Base-by-base conservation (phyloP, 1,284 basidiomycete genomes). In the Melampsora medusae region DNA sequence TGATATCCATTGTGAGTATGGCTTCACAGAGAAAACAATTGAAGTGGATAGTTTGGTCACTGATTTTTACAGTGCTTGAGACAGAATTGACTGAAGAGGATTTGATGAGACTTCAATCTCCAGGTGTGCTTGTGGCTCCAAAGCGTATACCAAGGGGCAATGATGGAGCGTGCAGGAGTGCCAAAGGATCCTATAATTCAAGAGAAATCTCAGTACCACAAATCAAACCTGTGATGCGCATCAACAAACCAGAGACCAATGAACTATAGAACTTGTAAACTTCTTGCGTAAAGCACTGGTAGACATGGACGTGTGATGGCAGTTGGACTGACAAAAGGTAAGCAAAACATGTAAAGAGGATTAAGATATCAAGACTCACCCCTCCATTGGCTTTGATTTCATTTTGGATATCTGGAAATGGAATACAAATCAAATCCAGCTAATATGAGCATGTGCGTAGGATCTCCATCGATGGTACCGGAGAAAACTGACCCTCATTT, bases 21-120 rank as follows among this genome's bases (percentile, higher is more conserved):
- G 97, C 97, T 83, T 99, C 97, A 0, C 92, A 91, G 86, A 98
- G 90, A 84, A 92, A 99, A 64, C 93, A 89, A 0, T 87, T 87
- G 80, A 98, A 92, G 38, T 90, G 88, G 38, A 93, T 86, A 79
- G 93, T 90, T 77, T 90, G 88, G 9, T 65, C 7, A 50, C 28
- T 1, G 3, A 12, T 64, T 22, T 25, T 19, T 7, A 56, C 53
- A 0, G 19, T 28, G 7, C 19, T 56, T 19, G 31, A 19, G 77
- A 81, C 46, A n/a, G 82, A 79, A 77, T 89, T 87, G 68, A 89
- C 87, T 74, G 93, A 91, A 80, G 96, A 92, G 0, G 89, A 88
- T 80, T 91, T 91, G 67, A 91, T 86, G 28, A 98, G 83, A 0
- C 92, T 86, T 81, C 77, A 93, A 88, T 79, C 91, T 87, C 59